Base-by-base conservation (phyloP, 257 asterid species). In the Nicotiana sylvestris region DNA sequence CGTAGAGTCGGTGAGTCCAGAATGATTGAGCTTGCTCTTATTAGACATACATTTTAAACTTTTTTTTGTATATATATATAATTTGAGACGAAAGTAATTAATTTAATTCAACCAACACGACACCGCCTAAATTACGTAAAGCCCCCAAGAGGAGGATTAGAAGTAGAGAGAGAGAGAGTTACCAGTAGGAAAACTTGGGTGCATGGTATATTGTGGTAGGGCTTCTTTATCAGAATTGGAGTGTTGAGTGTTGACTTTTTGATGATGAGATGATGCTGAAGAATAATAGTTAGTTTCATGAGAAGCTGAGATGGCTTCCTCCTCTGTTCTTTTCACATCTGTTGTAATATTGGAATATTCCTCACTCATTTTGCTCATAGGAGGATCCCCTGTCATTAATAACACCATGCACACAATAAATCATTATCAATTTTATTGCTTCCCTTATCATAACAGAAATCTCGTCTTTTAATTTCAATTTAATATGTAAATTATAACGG, bases 121-220 rank as follows among this genome's bases (percentile, higher is more conserved):
- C 9, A 5, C 9, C 6, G 43, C 9, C 43, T 37, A 37, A 37
- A 37, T 37, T 21, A 37, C 43, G 43, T 1, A 37, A 37, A 37
- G 6, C 39, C 39, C 39, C 6, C 0, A 35, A 32, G 33, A 32
- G 2, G 6, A 37, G 6, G 43, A 37, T 37, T 37, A 37, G 27
- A 5, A 29, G 81, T 76, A 81, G 61, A 68, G 39, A 82, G 56
- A 76, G 46, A n/a, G 12, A 76, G 15, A 18, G 33, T 17, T 86
- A 93, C 94, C 97, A 10, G 93, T 79, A 85, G 92, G 78, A 66
- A 80, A 83, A 1, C 77, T 66, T 83, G 92, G 91, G 86, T 21
- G 21, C 21, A 21, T 21, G 21, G 21, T 21, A 21, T 86, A 87
- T 72, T 85, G 83, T 43, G 74, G 89, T 82, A 83, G 89, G 86